A percentile compares a stretch with the other conserved stretches of the same genome.
Conservation (phyloP, 1,139 yeast genomes). For the Magnusiomyces suaveolens region DNA sequence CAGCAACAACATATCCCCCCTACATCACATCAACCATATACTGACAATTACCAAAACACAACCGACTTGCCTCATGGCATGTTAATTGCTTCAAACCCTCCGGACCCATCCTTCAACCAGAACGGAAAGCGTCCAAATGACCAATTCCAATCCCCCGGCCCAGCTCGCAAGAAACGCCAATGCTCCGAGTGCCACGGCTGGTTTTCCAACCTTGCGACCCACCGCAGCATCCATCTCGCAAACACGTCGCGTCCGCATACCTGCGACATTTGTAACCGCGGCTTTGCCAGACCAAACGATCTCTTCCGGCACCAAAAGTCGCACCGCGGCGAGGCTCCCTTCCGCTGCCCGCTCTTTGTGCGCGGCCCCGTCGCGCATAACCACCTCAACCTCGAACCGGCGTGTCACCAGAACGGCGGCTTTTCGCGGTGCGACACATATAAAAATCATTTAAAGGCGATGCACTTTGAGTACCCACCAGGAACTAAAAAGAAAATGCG, state of each 20-base stretch:
- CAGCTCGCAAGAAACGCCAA: constrained; percentile 57
- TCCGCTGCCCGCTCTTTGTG: constrained; percentile 28
- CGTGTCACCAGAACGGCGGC: constrained; percentile 72
- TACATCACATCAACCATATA: no score
- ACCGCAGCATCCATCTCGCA: constrained; percentile 68
- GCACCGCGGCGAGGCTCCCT: constrained; percentile 40
- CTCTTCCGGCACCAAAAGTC: constrained; percentile 73
- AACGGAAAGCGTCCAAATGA: background rate
- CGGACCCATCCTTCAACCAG: background rate
- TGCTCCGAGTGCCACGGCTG: constrained; percentile 72
- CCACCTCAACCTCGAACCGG: constrained; percentile 7
- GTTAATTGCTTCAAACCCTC: background rate
- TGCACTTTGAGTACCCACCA: constrained; percentile 80
- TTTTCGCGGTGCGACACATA: constrained; percentile 86
- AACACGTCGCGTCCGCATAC: constrained; percentile 51
- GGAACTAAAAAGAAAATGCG: constrained; percentile 80
- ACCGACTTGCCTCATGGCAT: constrained; percentile 1
- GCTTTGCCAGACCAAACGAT: constrained; percentile 84
- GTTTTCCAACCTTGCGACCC: constrained; percentile 78
- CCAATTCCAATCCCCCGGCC: background rate
- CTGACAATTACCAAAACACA: background rate
- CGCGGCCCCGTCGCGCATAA: constrained; percentile 5
- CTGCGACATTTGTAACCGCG: constrained; percentile 69
- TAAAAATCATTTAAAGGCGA: constrained; percentile 81
- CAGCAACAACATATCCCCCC: no score